These are phyloP conservation scores for Alternaria infectoria DNA, from an alignment of 2,329 filamentous ascomycete genomes.

Conservation along the genomic window DNA sequence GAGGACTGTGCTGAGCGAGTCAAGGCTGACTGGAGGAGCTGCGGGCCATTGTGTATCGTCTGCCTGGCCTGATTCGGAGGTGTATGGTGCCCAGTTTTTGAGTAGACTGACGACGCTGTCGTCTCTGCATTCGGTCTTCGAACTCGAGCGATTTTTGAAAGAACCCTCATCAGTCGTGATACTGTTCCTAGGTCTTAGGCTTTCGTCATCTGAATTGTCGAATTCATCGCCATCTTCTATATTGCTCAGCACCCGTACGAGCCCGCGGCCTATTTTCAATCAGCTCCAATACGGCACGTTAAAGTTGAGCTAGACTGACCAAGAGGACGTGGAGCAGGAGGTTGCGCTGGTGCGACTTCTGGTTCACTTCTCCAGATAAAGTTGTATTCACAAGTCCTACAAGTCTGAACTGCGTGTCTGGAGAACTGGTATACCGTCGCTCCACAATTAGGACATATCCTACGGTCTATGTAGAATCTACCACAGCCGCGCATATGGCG, in stretches of 20 bases:
- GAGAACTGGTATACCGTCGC: not conserved
- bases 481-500: not conserved
- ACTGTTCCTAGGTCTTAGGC: not conserved
- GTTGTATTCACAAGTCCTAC: not conserved
- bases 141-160: rapidly evolving
- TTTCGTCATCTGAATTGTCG: not conserved
- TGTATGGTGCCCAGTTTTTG: not conserved
- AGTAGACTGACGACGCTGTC: not conserved
- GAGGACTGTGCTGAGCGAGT: not conserved
- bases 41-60: not conserved
- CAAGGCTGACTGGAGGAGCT: not conserved
- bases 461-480: not conserved
- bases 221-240: not conserved
- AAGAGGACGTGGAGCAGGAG: not conserved
- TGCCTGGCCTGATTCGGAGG: not conserved
- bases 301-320: not conserved
- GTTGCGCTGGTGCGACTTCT: not conserved
- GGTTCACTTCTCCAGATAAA: not conserved
- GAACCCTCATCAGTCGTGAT: not conserved
- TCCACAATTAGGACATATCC: not conserved
- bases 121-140: not conserved
- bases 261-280: not conserved
- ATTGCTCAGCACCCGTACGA: not conserved
- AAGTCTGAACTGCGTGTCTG: not conserved
- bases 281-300: not conserved